These are phyloP conservation scores for Mortierella sp. DNA, from an alignment of 371 early-diverging fungal species.

Conservation along the genomic window DNA sequence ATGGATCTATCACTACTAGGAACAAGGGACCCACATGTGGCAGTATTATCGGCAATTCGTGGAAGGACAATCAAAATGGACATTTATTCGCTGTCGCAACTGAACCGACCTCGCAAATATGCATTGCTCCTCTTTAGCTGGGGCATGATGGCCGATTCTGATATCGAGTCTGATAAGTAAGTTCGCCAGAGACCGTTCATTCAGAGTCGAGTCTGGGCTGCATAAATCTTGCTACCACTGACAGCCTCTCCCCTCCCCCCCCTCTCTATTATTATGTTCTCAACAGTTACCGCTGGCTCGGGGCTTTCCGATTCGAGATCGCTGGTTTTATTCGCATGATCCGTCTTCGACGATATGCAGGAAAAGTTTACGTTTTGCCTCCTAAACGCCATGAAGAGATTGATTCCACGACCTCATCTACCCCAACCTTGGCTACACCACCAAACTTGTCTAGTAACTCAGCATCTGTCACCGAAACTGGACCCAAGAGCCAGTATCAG, in stretches of 20 bases:
- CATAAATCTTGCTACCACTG: no score
- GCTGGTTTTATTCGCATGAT: slow-evolving; percentile 46
- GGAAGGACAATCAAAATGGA: slow-evolving; percentile 39
- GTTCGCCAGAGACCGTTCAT: background rate
- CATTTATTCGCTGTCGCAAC: slow-evolving; percentile 42
- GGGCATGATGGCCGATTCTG: slow-evolving; percentile 51
- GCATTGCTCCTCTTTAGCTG: slow-evolving; percentile 44
- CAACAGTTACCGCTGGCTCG: slow-evolving; percentile 46
- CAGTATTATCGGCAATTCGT: slow-evolving; percentile 38
- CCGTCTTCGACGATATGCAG: slow-evolving; percentile 47
- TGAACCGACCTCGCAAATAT: slow-evolving; percentile 34
- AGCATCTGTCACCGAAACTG: background rate
- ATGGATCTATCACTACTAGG: slow-evolving; percentile 9
- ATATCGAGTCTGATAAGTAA: slow-evolving; percentile 48
- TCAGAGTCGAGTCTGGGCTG: background rate
- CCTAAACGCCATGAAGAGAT: slow-evolving; percentile 15
- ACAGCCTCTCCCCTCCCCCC: background rate
- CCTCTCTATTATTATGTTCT: background rate
- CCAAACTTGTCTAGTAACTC: background rate
- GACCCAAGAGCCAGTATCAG: slow-evolving; percentile 6
- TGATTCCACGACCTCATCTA: background rate
- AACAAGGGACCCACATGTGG: slow-evolving; percentile 17
- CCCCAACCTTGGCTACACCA: background rate
- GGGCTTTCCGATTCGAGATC: slow-evolving; percentile 41
- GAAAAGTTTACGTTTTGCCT: slow-evolving; percentile 42